These are phyloP conservation scores for Senecio squalidus DNA, from an alignment of 140 eudicot genomes.

Conservation along the genomic window DNA sequence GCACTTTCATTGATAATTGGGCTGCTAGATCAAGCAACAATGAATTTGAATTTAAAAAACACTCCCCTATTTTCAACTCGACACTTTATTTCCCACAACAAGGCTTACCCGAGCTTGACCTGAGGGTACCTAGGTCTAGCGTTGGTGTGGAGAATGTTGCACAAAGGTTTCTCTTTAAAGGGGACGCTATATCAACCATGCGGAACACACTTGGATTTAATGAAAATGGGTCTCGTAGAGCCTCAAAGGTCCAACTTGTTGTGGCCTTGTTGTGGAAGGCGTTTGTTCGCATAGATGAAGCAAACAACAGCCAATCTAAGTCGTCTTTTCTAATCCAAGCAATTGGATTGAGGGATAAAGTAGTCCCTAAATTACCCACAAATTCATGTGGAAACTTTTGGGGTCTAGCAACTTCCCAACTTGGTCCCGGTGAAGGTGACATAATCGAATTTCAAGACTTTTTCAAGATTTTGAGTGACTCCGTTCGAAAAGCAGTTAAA, in stretches of 20 bases:
- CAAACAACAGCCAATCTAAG: not conserved
- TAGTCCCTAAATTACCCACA: not conserved
- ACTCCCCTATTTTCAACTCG: not conserved
- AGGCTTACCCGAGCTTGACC: not conserved
- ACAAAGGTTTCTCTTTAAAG: not conserved
- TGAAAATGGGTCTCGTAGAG: not conserved
- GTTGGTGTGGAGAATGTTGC: not conserved
- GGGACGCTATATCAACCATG: not conserved
- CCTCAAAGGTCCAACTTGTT: not conserved
- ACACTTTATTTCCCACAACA: not conserved
- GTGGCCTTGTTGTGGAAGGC: not conserved
- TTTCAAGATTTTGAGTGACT: not conserved
- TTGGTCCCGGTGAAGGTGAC: not conserved
- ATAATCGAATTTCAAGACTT: not conserved
- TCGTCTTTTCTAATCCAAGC: not conserved
- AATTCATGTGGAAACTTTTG: not conserved
- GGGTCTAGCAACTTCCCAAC: slow-evolving; percentile 1
- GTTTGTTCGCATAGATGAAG: not conserved
- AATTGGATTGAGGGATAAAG: not conserved
- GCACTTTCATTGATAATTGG: slow-evolving; percentile 9
- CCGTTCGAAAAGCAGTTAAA: not conserved
- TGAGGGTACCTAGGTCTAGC: not conserved
- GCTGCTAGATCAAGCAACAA: not conserved
- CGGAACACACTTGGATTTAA: not conserved
- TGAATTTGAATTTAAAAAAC: not conserved